Evolutionary conservation across 2,329 filamentous ascomycete genomes (phyloP).

Genomic region (Colletotrichum camelliae): DNA sequence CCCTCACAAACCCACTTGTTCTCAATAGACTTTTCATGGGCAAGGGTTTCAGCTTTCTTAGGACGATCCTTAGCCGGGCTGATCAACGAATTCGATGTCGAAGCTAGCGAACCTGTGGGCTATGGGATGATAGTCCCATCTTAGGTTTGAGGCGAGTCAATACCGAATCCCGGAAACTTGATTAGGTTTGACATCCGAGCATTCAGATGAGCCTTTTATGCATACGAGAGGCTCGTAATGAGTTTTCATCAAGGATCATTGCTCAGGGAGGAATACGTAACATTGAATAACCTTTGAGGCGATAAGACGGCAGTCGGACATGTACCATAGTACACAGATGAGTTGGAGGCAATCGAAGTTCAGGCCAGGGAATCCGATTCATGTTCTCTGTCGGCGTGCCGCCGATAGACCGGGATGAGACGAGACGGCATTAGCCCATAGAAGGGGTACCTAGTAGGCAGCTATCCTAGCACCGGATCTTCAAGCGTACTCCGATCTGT

Average conservation of each 20-base stretch:
- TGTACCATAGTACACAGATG: neutral
- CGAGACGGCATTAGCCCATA: neutral
- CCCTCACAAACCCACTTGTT: neutral
- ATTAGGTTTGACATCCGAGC: neutral
- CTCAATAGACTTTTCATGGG: neutral
- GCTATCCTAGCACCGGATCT: neutral
- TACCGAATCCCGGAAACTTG: neutral
- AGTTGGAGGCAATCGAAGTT: neutral
- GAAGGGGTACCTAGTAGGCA: neutral
- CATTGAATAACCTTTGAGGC: neutral
- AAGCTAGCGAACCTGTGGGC: neutral
- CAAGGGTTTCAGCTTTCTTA: too few species aligned
- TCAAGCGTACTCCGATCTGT: neutral
- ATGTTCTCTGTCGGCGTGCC: neutral
- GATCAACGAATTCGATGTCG: neutral
- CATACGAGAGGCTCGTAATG: neutral
- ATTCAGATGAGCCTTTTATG: neutral
- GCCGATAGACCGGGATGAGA: neutral
- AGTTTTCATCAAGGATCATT: neutral
- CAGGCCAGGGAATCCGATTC: neutral
- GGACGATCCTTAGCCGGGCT: neutral
- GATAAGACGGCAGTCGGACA: neutral
- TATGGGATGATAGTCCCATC: neutral
- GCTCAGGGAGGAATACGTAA: neutral
- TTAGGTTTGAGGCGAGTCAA: neutral